A percentile compares a stretch with the other conserved stretches of the same genome.
Conservation (phyloP, 192 early-diverging fungal genomes). For the Coemansia erecta region DNA sequence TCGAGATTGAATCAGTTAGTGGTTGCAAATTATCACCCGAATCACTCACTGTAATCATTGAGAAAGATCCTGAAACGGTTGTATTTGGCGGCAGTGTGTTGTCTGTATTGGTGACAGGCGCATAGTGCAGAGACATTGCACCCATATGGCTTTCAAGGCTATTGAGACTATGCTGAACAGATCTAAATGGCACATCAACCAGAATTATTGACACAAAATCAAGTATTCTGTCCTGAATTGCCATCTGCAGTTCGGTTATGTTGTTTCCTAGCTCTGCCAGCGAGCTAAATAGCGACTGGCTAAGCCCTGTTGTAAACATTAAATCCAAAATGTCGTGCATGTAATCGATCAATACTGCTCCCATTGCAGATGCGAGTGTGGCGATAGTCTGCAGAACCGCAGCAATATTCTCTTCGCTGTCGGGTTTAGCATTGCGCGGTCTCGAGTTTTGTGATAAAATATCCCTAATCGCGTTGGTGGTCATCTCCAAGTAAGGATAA, state of each 20-base stretch:
- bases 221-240: constrained; percentile 85
- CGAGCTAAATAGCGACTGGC: constrained; percentile 72
- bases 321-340: constrained; percentile 84
- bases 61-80: no score
- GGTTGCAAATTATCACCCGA: no score
- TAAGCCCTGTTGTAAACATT: constrained; percentile 90
- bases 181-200: constrained; percentile 75
- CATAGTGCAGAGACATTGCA: constrained; percentile 23
- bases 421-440: constrained; percentile 21
- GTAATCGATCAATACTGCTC: constrained; percentile 77
- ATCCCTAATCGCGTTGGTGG: constrained; percentile 70
- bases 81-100: neutral
- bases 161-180: constrained; percentile 62
- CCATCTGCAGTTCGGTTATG: constrained; percentile 74
- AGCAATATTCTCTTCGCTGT: constrained; percentile 56
- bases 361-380: constrained; percentile 82
- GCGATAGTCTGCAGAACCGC: constrained; percentile 81
- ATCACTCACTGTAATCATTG: no score
- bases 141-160: constrained; percentile 13
- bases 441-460: constrained; percentile 50
- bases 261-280: constrained; percentile 70
- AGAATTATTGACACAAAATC: constrained; percentile 86
- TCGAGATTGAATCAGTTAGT: no score
- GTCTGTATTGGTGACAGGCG: constrained; percentile 2
- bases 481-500: constrained; percentile 71